Evolutionary conservation across 2,329 filamentous ascomycete genomes (phyloP).

Genomic region (Clonostachys rhizophaga): DNA sequence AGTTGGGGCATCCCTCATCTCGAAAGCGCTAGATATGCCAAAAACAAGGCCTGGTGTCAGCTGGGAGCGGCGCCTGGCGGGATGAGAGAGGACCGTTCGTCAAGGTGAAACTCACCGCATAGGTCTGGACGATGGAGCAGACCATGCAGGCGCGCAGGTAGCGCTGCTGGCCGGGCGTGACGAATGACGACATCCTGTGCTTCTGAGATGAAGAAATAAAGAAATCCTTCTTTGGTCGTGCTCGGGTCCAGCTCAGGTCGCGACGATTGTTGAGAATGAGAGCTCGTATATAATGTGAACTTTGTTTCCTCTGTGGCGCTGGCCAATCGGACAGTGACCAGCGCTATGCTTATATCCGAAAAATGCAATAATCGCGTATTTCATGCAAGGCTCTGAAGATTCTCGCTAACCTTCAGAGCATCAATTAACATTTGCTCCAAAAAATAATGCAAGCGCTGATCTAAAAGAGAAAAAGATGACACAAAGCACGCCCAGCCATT

Average conservation of each 20-base stretch:
- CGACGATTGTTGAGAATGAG: too few species aligned
- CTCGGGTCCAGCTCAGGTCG: too few species aligned
- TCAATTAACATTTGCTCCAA: background rate
- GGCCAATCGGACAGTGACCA: background rate
- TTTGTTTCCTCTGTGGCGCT: background rate
- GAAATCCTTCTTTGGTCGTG: background rate
- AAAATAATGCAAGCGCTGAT: slow-evolving; percentile 2
- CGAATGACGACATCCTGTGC: slow-evolving; percentile 24
- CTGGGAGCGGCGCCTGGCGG: background rate
- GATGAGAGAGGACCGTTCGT: background rate
- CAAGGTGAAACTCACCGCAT: slow-evolving; percentile 48
- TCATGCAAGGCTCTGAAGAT: background rate
- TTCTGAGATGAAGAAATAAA: too few species aligned
- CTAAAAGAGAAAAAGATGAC: slow-evolving; percentile 12
- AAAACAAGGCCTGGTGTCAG: background rate
- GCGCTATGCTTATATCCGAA: background rate
- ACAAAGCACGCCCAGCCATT: slow-evolving; percentile 6
- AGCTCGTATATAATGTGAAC: background rate
- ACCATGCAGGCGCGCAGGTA: slow-evolving; percentile 97
- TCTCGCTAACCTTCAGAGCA: background rate
- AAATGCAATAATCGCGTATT: background rate
- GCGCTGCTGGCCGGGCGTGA: slow-evolving; percentile 72
- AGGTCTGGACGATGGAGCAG: slow-evolving; percentile 88
- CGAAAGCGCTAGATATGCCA: slow-evolving; percentile 66
- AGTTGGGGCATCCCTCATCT: slow-evolving; percentile 89